Evolutionary conservation across 2,329 filamentous ascomycete genomes (phyloP), one percentile per base, ranked within the genome.

Genomic region (Diplodia mutila): DNA sequence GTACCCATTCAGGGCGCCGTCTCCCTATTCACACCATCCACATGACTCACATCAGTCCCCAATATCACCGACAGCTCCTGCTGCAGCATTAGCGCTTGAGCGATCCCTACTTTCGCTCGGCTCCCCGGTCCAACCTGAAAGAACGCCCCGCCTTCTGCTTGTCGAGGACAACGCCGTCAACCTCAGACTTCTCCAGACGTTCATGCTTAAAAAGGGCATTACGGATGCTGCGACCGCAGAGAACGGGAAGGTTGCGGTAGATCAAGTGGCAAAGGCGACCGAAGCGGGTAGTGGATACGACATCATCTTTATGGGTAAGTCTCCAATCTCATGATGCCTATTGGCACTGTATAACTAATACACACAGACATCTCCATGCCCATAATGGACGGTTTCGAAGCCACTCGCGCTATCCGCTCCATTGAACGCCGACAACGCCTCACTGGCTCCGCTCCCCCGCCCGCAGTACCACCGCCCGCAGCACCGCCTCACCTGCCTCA

Each of bases 331-430:
- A 57, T 11, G 1, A 23, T 9, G n/a, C 32, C 3, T 14, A 11
- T 7, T 7, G 21, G 9, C 6, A n/a, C 5, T 3, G 4, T 21
- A 9, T 39, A 6, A 46, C 12, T 25, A 39, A 49, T 3, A 42
- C 18, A 3, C 25, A 32, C 14, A 66, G 85, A 87, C 70, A 81
- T 86, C 4, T 83, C 80, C 73, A 87, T 87, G 85, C 85, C 85
- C 0, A 77, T 86, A 5, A 82, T 87, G 70, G 81, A 87, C 69
- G 84, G 84, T 0, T 76, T 85, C n/a, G 81, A 82, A 32, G 80
- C 84, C 0, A 86, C 85, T 12, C 77, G 79, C 11, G 78, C 76
- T 66, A 86, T 87, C 27, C 64, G 64, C 12, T 39, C 52, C 39
- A 51, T 66, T 29, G 64, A 66, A 39, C 32, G 34, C 7, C 80